These are phyloP conservation scores for Antitrichia curtipendula DNA, from an alignment of 225 moss, liverwort and hornwort species.

Conservation along the genomic window DNA sequence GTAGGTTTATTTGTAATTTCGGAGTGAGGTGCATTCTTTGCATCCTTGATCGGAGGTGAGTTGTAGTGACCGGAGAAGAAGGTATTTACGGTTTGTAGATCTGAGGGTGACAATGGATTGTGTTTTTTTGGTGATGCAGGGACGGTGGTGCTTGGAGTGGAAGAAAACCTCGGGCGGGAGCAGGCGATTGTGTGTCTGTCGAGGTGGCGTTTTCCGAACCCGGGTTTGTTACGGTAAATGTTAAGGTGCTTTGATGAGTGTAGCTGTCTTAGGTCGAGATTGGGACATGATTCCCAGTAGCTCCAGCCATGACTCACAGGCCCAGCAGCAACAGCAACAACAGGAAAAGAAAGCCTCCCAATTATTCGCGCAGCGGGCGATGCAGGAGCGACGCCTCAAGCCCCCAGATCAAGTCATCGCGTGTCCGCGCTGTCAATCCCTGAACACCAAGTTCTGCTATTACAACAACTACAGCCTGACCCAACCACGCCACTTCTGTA, in stretches of 20 bases:
- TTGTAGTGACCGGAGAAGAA: too few species aligned
- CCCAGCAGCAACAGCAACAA: constrained; percentile 23
- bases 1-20: background rate
- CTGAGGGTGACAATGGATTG: background rate
- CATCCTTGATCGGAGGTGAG: background rate
- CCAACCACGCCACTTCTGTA: constrained; percentile 51
- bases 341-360: constrained; percentile 53
- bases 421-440: constrained; percentile 45
- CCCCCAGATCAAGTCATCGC: constrained; percentile 55
- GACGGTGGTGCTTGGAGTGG: background rate
- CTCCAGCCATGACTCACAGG: constrained; percentile 36
- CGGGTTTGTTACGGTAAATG: constrained; percentile 16
- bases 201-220: background rate
- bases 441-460: constrained; percentile 56
- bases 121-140: background rate
- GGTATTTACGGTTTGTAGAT: background rate
- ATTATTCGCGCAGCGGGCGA: constrained; percentile 47
- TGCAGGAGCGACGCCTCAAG: constrained; percentile 51
- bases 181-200: background rate
- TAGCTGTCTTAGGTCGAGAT: constrained; percentile 36
- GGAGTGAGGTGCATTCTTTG: background rate
- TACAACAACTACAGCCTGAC: constrained; percentile 57
- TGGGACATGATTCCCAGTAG: constrained; percentile 54
- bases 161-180: background rate
- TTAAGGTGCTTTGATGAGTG: constrained; percentile 28